Conservation (phyloP, 257 asterid species). For the Scutellaria minor region DNA sequence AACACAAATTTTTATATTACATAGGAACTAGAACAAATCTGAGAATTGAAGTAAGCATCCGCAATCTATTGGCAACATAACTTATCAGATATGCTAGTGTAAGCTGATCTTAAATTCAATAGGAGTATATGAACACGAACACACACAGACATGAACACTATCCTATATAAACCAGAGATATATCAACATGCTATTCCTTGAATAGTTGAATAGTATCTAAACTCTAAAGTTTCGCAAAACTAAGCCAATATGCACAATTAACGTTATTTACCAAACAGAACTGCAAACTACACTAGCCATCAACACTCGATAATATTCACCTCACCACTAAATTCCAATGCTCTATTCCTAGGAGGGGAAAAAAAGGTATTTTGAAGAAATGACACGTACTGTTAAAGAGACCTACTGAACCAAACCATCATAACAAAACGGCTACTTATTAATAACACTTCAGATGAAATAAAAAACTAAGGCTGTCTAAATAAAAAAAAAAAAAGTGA, state of each 20-base stretch:
- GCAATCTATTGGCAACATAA: background rate
- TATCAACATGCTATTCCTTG: background rate
- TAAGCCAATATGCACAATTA: background rate
- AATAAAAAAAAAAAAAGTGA: slow-evolving; percentile 3
- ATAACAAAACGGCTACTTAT: slow-evolving; percentile 15
- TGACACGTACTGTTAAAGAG: background rate
- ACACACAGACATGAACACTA: background rate
- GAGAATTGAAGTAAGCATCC: background rate
- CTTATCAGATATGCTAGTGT: background rate
- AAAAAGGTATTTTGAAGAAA: background rate
- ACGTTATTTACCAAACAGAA: background rate
- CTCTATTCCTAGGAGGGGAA: slow-evolving; percentile 21
- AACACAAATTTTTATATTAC: no score
- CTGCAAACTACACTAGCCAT: background rate
- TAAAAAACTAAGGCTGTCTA: background rate
- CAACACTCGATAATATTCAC: background rate
- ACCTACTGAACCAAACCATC: background rate
- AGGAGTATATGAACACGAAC: background rate
- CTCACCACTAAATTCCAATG: slow-evolving; percentile 2
- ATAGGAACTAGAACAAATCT: background rate
- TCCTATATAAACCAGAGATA: slow-evolving; percentile 3
- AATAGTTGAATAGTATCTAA: background rate
- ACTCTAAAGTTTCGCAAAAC: background rate
- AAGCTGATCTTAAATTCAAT: background rate
- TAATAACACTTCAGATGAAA: slow-evolving; percentile 7